Conservation (phyloP, 129 eudicot genomes). For the Lonicera japonica region DNA sequence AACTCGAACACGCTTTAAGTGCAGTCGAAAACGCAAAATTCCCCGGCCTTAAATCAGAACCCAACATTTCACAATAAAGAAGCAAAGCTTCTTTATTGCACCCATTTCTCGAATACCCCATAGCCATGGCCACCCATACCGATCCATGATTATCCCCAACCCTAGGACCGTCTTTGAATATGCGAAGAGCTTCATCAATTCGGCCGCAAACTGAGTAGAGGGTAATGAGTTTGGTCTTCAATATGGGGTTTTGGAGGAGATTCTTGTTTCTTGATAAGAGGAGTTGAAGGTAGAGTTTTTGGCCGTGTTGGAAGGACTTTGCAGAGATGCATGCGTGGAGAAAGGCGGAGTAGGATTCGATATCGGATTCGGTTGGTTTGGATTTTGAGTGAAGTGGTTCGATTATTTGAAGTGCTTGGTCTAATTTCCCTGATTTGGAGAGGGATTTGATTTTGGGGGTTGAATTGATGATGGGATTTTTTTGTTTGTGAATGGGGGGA, state of each 20-base stretch:
- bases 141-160: slow-evolving; percentile 16
- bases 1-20: slow-evolving; percentile 28
- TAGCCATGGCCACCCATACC: slow-evolving; percentile 37
- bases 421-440: slow-evolving; percentile 33
- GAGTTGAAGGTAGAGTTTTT: slow-evolving; percentile 31
- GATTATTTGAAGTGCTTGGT: slow-evolving; percentile 30
- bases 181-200: slow-evolving; percentile 32
- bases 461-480: slow-evolving; percentile 2
- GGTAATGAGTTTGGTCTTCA: slow-evolving; percentile 33
- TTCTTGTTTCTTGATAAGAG: slow-evolving; percentile 12
- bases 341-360: slow-evolving; percentile 25
- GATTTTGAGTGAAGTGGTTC: slow-evolving; percentile 18
- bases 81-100: slow-evolving; percentile 19
- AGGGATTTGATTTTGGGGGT: slow-evolving; percentile 30
- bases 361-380: slow-evolving; percentile 2
- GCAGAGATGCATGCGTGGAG: slow-evolving; percentile 32
- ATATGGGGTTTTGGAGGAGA: slow-evolving; percentile 24
- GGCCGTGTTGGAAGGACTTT: slow-evolving; percentile 35
- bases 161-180: slow-evolving; percentile 19
- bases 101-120: slow-evolving; percentile 40
- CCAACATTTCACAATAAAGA: slow-evolving; percentile 32
- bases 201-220: slow-evolving; percentile 33
- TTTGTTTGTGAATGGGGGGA: slow-evolving; percentile 12
- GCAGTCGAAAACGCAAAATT: slow-evolving; percentile 36
- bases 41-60: slow-evolving; percentile 19